Evolutionary conservation across 441 rosid genomes (phyloP).

Genomic region (Gossypium laxum): DNA sequence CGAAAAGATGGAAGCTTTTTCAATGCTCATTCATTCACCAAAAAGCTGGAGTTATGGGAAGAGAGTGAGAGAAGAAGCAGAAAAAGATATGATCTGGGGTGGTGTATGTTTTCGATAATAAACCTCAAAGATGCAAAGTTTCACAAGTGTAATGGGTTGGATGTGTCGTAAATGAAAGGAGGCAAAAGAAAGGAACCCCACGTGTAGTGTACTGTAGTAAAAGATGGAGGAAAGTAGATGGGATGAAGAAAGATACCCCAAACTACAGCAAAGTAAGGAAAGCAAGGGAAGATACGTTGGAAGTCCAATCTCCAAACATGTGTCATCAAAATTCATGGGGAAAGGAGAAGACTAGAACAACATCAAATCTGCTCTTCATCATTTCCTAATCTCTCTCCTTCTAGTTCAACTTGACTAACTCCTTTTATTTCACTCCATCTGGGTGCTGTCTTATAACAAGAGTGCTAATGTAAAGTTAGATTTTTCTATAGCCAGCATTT

Average conservation of each 20-base stretch:
- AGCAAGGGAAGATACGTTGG: neutral
- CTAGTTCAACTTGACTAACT: no score
- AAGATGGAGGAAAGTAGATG: neutral
- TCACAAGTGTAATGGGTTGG: conserved; percentile 28
- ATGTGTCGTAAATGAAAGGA: conserved; percentile 23
- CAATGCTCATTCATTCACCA: conserved; percentile 20
- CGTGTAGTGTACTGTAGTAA: conserved; percentile 23
- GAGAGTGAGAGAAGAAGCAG: conserved; percentile 6
- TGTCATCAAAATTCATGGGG: conserved; percentile 22
- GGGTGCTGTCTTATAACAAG: no score
- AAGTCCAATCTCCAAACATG: conserved; percentile 12
- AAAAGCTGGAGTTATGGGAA: neutral
- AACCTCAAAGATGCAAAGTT: conserved; percentile 23
- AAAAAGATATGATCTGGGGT: conserved; percentile 24
- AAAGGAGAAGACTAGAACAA: conserved; percentile 19
- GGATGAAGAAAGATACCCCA: conserved; percentile 18
- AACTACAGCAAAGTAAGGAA: conserved; percentile 5
- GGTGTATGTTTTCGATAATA: neutral
- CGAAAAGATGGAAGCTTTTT: conserved; percentile 23
- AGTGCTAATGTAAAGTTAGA: no score
- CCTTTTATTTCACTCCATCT: no score
- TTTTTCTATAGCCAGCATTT: no score
- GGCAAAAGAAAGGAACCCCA: conserved; percentile 40
- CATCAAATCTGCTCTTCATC: conserved; percentile 7
- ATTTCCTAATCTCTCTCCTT: no score